Evolutionary conservation across 495 filamentous ascomycete species (phyloP), one percentile per base, ranked within the genome.

Genomic region (Astrothelium macrocarpum): DNA sequence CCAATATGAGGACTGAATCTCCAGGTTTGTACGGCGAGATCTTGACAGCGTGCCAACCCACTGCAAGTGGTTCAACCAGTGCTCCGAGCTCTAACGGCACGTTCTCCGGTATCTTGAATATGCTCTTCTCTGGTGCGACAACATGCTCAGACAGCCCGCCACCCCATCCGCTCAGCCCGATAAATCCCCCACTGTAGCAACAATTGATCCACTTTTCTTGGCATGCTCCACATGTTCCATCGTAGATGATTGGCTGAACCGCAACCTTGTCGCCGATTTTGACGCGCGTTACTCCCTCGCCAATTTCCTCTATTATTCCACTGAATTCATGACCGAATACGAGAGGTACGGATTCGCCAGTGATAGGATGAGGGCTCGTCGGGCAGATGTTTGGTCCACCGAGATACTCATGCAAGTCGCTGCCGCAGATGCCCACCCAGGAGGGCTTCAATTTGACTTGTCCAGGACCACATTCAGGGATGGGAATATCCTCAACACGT

Each of bases 21-120:
- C 75, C 74, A 18, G 70, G 63, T 61, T 84, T 78, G 67, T 84
- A 76, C 0, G 79, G 76, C 18, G 78, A 80, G 49, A 77, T 70
- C 20, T 79, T 80, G 45, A 87, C 80, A n/a, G 83, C 84, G 70
- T 88, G 84, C 84, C 84, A 88, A 61, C 78, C 85, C 3, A 87
- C 85, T 11, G 83, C 74, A 0, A 88, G 73, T 0, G 85, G 85
- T 63, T 88, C 85, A 53, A 87, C 73, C 20, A 85, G 72, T 2
- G 84, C 82, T 64, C 76, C 81, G 39, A 81, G 71, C 39, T 84
- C 80, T 43, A 83, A 66, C 2, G 79, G 72, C 5, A 82, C 74
- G 31, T 75, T 75, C 32, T 81, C 76, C 14, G 81, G 81, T 3
- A 84, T 62, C 28, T 71, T 61, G 65, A 73, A 78, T 0, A 80